phyloP scores from a whole-genome alignment of 768 basidiomycete species.

The Naganishia antarctica region DNA sequence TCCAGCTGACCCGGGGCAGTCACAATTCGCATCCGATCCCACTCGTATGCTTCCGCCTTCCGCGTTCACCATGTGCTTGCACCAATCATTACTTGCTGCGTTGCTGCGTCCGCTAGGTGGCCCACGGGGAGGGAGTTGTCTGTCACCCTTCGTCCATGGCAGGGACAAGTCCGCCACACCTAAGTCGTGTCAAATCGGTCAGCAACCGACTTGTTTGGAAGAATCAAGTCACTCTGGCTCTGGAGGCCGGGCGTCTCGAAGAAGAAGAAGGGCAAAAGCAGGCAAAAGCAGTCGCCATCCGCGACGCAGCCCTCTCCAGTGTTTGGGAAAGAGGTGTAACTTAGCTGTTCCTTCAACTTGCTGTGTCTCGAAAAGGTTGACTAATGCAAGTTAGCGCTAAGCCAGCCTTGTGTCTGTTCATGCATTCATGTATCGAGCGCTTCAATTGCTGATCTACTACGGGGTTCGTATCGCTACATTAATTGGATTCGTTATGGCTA shows the following conservation, averaged over 20 bases:
- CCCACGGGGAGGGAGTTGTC: background rate
- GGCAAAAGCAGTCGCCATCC: background rate
- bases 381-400: background rate
- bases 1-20: background rate
- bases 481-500: background rate
- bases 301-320: too few relatives aligned
- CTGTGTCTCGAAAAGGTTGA: too few relatives aligned
- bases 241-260: too few relatives aligned
- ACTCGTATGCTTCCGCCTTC: conserved; percentile 10
- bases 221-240: too few relatives aligned
- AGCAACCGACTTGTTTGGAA: too few relatives aligned
- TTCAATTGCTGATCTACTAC: background rate
- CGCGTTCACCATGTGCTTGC: background rate
- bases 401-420: too few relatives aligned
- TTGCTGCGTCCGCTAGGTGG: background rate
- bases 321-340: too few relatives aligned
- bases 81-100: conserved; percentile 16
- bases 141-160: background rate
- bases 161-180: too few relatives aligned
- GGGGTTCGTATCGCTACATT: background rate
- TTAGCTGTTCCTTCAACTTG: too few relatives aligned
- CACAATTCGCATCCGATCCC: background rate
- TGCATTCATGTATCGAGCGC: too few relatives aligned
- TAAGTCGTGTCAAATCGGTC: too few relatives aligned
- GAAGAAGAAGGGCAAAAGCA: too few relatives aligned